A percentile compares a stretch with the other conserved stretches of the same genome.
These are phyloP conservation scores for Mrakia frigida DNA, from an alignment of 768 basidiomycete species.

Conservation along the genomic window DNA sequence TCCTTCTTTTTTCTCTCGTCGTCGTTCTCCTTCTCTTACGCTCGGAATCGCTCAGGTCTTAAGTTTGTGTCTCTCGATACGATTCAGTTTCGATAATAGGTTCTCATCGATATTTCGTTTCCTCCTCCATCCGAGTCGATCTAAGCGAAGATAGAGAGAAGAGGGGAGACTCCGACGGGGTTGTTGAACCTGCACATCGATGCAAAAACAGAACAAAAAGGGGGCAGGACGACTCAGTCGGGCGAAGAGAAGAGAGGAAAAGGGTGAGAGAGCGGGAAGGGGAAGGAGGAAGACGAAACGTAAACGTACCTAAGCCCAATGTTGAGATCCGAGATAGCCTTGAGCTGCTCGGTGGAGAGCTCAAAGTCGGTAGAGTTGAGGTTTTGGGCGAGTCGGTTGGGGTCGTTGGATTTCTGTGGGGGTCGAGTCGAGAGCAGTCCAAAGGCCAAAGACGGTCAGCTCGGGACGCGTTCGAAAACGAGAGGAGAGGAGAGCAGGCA, in stretches of 20 bases:
- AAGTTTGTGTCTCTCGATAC: too few species aligned
- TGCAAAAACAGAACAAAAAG: too few species aligned
- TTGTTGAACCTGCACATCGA: neutral
- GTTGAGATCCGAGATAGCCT: constrained; percentile 58
- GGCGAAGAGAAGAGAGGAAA: too few species aligned
- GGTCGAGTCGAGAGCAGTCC: neutral
- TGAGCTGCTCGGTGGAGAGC: constrained; percentile 57
- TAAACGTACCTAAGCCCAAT: neutral
- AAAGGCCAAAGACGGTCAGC: neutral
- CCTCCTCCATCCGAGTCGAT: too few species aligned
- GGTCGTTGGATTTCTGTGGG: constrained; percentile 54
- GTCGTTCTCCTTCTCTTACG: too few species aligned
- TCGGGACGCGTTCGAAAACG: neutral
- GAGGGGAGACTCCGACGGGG: neutral
- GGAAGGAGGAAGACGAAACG: too few species aligned
- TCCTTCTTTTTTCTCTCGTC: too few species aligned
- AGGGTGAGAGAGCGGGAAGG: too few species aligned
- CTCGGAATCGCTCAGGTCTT: too few species aligned
- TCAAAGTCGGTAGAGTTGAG: constrained; percentile 51
- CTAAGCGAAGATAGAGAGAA: neutral
- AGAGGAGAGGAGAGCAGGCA: neutral
- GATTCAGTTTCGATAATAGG: too few species aligned
- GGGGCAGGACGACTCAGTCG: too few species aligned
- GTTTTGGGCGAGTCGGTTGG: constrained; percentile 53
- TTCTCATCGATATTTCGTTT: too few species aligned